These are phyloP conservation scores for Boletus sensibilis DNA, from an alignment of 768 basidiomycete genomes.

Conservation along the genomic window DNA sequence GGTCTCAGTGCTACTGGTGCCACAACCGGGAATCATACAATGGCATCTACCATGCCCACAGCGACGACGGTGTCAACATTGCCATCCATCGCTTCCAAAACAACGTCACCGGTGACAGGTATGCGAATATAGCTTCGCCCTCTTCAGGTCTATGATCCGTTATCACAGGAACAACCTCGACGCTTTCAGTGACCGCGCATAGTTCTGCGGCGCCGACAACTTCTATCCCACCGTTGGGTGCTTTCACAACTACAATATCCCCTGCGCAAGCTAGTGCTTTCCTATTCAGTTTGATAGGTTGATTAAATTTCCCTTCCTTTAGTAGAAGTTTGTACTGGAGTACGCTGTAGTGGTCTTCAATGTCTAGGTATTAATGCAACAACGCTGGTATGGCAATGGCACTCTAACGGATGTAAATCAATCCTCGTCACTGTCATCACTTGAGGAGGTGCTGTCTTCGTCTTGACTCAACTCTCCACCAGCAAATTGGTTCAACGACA, in stretches of 20 bases:
- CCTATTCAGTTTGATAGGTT: slow-evolving; percentile 31
- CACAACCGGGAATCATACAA: not conserved
- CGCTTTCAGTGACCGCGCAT: slow-evolving; percentile 23
- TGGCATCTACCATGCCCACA: slow-evolving; percentile 4
- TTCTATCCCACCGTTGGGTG: not conserved
- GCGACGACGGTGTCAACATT: not conserved
- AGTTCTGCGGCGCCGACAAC: slow-evolving; percentile 26
- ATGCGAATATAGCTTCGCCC: not conserved
- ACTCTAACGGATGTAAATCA: slow-evolving; percentile 20
- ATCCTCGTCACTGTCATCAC: slow-evolving; percentile 56
- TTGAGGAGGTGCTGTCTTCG: slow-evolving; percentile 53
- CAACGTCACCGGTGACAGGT: not conserved
- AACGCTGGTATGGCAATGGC: slow-evolving; percentile 1
- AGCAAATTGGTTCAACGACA: slow-evolving; percentile 52
- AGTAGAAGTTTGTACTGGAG: not conserved
- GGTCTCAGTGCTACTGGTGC: slow-evolving; percentile 7
- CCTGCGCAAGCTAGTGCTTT: slow-evolving; percentile 29
- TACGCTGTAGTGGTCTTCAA: slow-evolving; percentile 4
- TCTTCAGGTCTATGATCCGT: slow-evolving; percentile 3
- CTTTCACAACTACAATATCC: slow-evolving; percentile 23
- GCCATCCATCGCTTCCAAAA: not conserved
- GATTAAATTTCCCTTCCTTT: not conserved
- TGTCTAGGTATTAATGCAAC: slow-evolving; percentile 7
- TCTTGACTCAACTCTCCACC: slow-evolving; percentile 40
- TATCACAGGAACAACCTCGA: slow-evolving; percentile 16